Evolutionary conservation across 2,329 filamentous ascomycete species (phyloP).

Genomic region (Ophiocordyceps polyrhachis-furcata): DNA sequence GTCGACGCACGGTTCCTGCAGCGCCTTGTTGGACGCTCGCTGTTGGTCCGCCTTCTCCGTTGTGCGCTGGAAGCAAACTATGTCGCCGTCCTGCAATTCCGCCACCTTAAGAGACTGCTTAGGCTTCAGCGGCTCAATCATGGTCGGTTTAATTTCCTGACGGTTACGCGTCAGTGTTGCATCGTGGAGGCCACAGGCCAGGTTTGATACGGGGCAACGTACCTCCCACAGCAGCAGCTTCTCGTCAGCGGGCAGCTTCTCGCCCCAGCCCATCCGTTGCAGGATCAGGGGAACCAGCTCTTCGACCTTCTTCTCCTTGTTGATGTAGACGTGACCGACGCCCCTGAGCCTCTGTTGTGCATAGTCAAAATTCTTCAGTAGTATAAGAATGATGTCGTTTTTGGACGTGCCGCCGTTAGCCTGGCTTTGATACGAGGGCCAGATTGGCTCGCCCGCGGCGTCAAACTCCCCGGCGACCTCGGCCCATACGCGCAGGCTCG

Average conservation of each 20-base stretch:
- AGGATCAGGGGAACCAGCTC: constrained; percentile 65
- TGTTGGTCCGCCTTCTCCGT: constrained; percentile 23
- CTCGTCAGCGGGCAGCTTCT: constrained; percentile 46
- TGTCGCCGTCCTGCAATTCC: constrained; percentile 92
- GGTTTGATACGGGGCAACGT: constrained; percentile 2
- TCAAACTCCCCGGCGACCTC: constrained; percentile 54
- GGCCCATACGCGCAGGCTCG: constrained; percentile 70
- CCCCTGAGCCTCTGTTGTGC: constrained; percentile 58
- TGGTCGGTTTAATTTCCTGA: constrained; percentile 85
- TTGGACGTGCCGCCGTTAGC: constrained; percentile 37
- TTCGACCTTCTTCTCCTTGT: constrained; percentile 69
- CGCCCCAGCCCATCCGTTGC: constrained; percentile 71
- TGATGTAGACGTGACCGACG: constrained; percentile 70
- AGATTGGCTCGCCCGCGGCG: constrained; percentile 49
- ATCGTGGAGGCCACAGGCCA: neutral
- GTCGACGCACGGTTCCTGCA: constrained; percentile 14
- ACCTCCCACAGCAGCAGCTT: constrained; percentile 61
- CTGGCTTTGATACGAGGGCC: constrained; percentile 45
- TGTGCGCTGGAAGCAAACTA: constrained; percentile 76
- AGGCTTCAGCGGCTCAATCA: constrained; percentile 88
- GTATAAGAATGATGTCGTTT: constrained; percentile 56
- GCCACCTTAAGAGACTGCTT: constrained; percentile 80
- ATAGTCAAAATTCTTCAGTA: constrained; percentile 82
- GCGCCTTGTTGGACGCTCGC: constrained; percentile 10
- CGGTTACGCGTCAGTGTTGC: neutral